phyloP scores from a whole-genome alignment of 2,329 filamentous ascomycete genomes.

The Sarocladium strictum region DNA sequence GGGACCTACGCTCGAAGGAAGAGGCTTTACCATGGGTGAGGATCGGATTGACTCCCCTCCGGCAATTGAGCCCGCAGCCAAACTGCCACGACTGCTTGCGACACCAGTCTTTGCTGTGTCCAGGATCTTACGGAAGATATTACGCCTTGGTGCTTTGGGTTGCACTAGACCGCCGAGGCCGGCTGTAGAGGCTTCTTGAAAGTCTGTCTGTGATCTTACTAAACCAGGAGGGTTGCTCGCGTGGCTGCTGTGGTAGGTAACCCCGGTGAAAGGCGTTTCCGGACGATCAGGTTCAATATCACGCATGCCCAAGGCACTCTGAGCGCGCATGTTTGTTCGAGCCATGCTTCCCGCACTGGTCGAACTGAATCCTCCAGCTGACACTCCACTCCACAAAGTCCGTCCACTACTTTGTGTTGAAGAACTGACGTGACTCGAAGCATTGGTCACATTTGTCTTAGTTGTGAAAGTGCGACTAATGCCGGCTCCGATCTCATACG shows the following conservation, averaged over 20 bases:
- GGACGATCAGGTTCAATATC: constrained; percentile 51
- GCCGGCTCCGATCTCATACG: constrained; percentile 67
- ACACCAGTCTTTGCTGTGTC: constrained; percentile 92
- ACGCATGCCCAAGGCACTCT: constrained; percentile 59
- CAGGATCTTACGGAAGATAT: constrained; percentile 93
- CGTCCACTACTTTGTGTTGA: constrained; percentile 74
- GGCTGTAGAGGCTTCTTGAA: constrained; percentile 58
- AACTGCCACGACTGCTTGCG: constrained; percentile 80
- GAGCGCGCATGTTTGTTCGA: constrained; percentile 61
- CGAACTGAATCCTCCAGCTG: constrained; percentile 84
- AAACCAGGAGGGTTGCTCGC: constrained; percentile 42
- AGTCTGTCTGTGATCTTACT: constrained; percentile 60
- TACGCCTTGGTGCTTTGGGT: constrained; percentile 75
- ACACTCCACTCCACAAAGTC: constrained; percentile 90
- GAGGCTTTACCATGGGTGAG: constrained; percentile 36
- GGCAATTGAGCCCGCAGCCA: constrained; percentile 49
- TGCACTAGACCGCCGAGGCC: constrained; percentile 71
- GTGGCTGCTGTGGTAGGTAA: constrained; percentile 91
- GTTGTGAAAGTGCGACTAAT: constrained; percentile 79
- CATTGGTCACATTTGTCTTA: constrained; percentile 78
- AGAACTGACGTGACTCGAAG: constrained; percentile 69
- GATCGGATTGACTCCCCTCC: constrained; percentile 37
- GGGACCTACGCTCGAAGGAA: constrained; percentile 25
- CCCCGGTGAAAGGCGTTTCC: constrained; percentile 63
- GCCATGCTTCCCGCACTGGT: constrained; percentile 94